These are phyloP conservation scores for Calocybe gangraenosa DNA, from an alignment of 768 basidiomycete genomes.

Conservation along the genomic window DNA sequence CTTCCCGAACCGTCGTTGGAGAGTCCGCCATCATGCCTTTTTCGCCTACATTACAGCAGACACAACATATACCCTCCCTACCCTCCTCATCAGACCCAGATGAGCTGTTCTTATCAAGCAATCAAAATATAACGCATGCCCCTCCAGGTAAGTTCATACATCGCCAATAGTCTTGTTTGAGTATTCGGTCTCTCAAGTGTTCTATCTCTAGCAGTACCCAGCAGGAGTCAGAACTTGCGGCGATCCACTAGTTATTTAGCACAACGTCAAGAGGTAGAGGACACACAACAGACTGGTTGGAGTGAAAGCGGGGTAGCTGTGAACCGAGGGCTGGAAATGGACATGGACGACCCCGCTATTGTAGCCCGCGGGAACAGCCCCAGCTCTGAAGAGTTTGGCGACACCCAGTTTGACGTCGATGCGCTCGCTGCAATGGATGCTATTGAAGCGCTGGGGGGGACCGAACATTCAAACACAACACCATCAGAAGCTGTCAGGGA, in stretches of 20 bases:
- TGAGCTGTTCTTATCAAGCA: conserved; percentile 16
- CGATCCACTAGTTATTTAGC: too few relatives aligned
- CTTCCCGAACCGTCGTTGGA: conserved; percentile 8
- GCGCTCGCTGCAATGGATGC: conserved; percentile 24
- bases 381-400: conserved; percentile 18
- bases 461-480: conserved; percentile 1
- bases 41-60: conserved; percentile 16
- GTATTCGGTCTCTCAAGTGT: conserved; percentile 4
- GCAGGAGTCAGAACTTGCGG: neutral
- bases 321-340: too few relatives aligned
- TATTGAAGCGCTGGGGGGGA: conserved; percentile 17
- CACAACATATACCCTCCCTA: conserved; percentile 3
- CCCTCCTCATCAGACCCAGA: conserved; percentile 10
- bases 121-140: neutral
- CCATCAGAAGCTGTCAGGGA: neutral
- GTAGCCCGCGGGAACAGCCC: neutral
- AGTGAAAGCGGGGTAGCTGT: too few relatives aligned
- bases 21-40: conserved; percentile 13
- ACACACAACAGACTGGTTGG: too few relatives aligned
- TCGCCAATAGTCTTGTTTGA: conserved; percentile 2
- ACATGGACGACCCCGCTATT: too few relatives aligned
- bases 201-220: conserved; percentile 6
- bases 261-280: too few relatives aligned
- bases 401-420: conserved; percentile 25
- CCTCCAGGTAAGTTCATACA: conserved; percentile 8